Evolutionary conservation across 1,284 basidiomycete species (phyloP).

Genomic region (Cutaneotrichosporon spelunceum): DNA sequence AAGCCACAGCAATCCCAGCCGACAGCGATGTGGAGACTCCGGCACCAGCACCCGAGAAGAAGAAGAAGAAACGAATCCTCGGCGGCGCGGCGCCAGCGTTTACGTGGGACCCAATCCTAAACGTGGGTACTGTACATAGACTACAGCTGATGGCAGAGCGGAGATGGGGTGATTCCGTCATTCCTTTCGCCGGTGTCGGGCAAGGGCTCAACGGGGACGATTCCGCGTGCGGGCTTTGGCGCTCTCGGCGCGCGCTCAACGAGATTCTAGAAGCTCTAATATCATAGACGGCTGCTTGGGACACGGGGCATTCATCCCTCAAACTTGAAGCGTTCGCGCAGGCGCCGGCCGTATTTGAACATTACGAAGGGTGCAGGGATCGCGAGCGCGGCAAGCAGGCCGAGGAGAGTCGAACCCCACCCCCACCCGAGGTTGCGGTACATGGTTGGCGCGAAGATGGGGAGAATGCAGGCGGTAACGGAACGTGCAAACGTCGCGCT

Average conservation of each 20-base stretch:
- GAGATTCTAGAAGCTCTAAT: slow-evolving; percentile 2
- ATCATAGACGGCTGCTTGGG: neutral
- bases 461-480: slow-evolving; percentile 51
- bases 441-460: slow-evolving; percentile 51
- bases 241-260: neutral
- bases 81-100: slow-evolving; percentile 34
- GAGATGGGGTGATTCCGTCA: slow-evolving; percentile 46
- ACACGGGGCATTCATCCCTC: slow-evolving; percentile 14
- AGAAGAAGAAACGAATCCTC: slow-evolving; percentile 44
- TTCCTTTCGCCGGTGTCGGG: slow-evolving; percentile 37
- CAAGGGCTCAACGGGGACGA: slow-evolving; percentile 22
- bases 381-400: slow-evolving; percentile 46
- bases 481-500: slow-evolving; percentile 48
- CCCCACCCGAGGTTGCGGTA: slow-evolving; percentile 54
- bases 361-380: slow-evolving; percentile 52
- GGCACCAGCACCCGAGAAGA: slow-evolving; percentile 4
- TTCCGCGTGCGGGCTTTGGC: slow-evolving; percentile 38
- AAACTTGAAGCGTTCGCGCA: slow-evolving; percentile 49
- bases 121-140: slow-evolving; percentile 30
- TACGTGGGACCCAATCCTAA: slow-evolving; percentile 45
- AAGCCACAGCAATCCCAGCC: slow-evolving; percentile 1
- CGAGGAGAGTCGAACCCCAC: slow-evolving; percentile 51
- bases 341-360: slow-evolving; percentile 48
- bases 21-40: slow-evolving; percentile 1
- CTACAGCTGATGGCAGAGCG: slow-evolving; percentile 32